These are phyloP conservation scores for Salicornia ramosissima DNA, from an alignment of 148 eudicot genomes.

Conservation along the genomic window DNA sequence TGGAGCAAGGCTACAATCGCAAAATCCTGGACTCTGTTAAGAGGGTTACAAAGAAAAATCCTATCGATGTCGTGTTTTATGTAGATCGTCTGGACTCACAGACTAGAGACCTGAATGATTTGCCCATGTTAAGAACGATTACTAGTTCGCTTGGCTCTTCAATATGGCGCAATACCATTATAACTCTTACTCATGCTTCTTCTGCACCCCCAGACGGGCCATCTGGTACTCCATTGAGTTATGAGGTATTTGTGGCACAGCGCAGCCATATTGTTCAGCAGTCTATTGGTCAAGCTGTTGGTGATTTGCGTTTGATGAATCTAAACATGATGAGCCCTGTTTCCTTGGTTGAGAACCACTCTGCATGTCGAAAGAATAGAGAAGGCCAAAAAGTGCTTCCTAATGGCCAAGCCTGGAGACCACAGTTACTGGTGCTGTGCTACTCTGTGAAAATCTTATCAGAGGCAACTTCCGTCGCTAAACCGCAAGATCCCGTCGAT, in stretches of 20 bases:
- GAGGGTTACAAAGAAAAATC: constrained; percentile 63
- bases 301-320: constrained; percentile 84
- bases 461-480: constrained; percentile 60
- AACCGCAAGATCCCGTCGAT: constrained; percentile 74
- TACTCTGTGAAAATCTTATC: constrained; percentile 85
- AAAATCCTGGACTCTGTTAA: constrained; percentile 61
- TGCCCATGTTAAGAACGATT: constrained; percentile 68
- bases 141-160: constrained; percentile 65
- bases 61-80: constrained; percentile 76
- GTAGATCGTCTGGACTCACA: constrained; percentile 88
- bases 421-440: constrained; percentile 72
- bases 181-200: constrained; percentile 86
- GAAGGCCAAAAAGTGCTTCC: constrained; percentile 94
- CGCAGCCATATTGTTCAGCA: constrained; percentile 92
- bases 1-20: constrained; percentile 81
- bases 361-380: constrained; percentile 76
- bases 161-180: constrained; percentile 77
- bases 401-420: constrained; percentile 93
- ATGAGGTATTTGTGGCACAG: constrained; percentile 83
- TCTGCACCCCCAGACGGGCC: constrained; percentile 99
- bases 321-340: constrained; percentile 90
- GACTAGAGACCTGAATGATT: constrained; percentile 84
- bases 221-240: constrained; percentile 76
- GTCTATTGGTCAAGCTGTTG: constrained; percentile 84
- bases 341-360: constrained; percentile 90